Conservation (phyloP, 2,329 filamentous ascomycete genomes). For the Penicillium polonicum region DNA sequence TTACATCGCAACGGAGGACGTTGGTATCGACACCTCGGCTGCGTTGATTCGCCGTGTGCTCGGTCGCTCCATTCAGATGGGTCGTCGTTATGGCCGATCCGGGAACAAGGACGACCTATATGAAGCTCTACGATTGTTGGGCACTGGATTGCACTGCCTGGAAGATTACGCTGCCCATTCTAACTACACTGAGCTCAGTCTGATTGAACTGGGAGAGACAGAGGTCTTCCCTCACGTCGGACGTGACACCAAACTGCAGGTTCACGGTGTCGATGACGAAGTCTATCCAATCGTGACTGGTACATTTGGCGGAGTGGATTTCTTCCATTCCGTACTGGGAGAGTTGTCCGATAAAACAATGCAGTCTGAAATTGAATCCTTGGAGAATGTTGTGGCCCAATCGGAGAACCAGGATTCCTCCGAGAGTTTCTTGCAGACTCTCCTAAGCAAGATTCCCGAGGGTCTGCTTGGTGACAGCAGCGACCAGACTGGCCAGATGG, state of each 20-base stretch:
- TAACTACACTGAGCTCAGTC: conserved; percentile 84
- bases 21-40: conserved; percentile 78
- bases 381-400: conserved; percentile 75
- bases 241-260: conserved; percentile 65
- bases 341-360: conserved; percentile 83
- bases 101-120: conserved; percentile 74
- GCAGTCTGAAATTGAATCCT: conserved; percentile 84
- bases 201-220: conserved; percentile 80
- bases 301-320: conserved; percentile 93
- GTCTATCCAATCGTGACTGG: conserved; percentile 86
- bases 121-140: conserved; percentile 81
- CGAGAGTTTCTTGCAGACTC: conserved; percentile 71
- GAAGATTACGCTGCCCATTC: conserved; percentile 93
- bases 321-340: conserved; percentile 80
- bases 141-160: conserved; percentile 84
- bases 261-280: conserved; percentile 62
- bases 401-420: conserved; percentile 62
- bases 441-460: conserved; percentile 77
- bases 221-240: conserved; percentile 88
- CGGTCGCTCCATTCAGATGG: conserved; percentile 72
- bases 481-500: conserved; percentile 67
- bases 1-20: conserved; percentile 84
- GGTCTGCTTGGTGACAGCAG: conserved; percentile 71
- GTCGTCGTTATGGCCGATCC: conserved; percentile 66
- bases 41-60: conserved; percentile 74